These are phyloP conservation scores for Knoxdaviesia proteae DNA, from an alignment of 2,329 filamentous ascomycete genomes.

Conservation along the genomic window DNA sequence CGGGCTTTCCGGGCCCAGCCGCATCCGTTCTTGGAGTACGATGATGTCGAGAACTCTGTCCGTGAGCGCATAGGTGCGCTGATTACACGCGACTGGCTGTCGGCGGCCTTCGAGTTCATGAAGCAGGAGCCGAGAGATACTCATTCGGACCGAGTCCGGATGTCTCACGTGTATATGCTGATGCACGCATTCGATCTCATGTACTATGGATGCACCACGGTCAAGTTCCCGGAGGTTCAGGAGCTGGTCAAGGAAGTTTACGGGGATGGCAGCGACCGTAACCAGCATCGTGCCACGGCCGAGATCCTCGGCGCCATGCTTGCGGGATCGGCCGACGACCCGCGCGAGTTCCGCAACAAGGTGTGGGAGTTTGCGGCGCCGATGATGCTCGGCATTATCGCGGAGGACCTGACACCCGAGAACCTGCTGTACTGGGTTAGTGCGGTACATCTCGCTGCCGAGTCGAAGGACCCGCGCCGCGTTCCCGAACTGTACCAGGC, in stretches of 20 bases:
- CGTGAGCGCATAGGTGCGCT: constrained; percentile 62
- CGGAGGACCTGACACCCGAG: constrained; percentile 83
- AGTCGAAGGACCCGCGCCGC: constrained; percentile 74
- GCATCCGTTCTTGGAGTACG: constrained; percentile 47
- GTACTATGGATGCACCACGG: constrained; percentile 54
- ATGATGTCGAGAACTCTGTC: constrained; percentile 54
- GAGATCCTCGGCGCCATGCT: constrained; percentile 82
- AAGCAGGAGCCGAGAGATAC: constrained; percentile 87
- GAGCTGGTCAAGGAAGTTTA: constrained; percentile 59
- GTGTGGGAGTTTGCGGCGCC: constrained; percentile 86
- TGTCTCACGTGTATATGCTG: constrained; percentile 69
- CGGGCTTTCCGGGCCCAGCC: constrained; percentile 58
- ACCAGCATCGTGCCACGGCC: constrained; percentile 86
- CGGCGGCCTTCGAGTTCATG: constrained; percentile 73
- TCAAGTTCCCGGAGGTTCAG: constrained; percentile 74
- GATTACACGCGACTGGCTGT: constrained; percentile 69
- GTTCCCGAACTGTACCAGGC: constrained; percentile 70
- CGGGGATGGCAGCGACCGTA: constrained; percentile 87
- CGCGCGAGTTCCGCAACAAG: constrained; percentile 47
- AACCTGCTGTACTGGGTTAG: constrained; percentile 91
- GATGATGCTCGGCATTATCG: constrained; percentile 65
- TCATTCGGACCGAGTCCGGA: constrained; percentile 67
- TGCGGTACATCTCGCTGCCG: constrained; percentile 73
- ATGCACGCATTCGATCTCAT: constrained; percentile 83
- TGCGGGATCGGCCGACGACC: constrained; percentile 59